Conservation (phyloP, 108 stramenopile genomes). For the Cyclotella distinguenda region DNA sequence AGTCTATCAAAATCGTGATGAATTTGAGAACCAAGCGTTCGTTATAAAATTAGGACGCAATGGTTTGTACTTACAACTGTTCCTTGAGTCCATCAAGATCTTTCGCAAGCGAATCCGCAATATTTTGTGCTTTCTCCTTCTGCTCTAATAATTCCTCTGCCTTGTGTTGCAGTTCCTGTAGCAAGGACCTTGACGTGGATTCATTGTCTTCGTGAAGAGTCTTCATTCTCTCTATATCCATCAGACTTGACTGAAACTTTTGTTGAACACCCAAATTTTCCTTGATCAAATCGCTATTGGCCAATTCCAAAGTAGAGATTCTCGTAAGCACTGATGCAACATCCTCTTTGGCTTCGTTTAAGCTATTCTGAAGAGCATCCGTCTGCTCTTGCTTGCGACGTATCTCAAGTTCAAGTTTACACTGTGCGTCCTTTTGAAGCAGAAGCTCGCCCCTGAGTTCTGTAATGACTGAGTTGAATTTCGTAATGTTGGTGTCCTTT, state of each 20-base stretch:
- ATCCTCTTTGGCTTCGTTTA: slow-evolving; percentile 9
- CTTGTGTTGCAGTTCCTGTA: slow-evolving; percentile 16
- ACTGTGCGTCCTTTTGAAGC: slow-evolving; percentile 18
- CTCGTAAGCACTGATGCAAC: not conserved
- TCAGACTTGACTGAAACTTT: slow-evolving; percentile 18
- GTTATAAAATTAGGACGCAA: not conserved
- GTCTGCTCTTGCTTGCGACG: slow-evolving; percentile 13
- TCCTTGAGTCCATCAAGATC: slow-evolving; percentile 5
- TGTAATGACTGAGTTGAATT: slow-evolving; percentile 10
- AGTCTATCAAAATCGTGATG: not conserved
- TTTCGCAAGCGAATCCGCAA: not conserved
- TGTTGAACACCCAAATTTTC: slow-evolving; percentile 4
- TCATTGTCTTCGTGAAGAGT: slow-evolving; percentile 29
- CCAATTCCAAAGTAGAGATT: slow-evolving; percentile 21
- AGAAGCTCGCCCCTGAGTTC: slow-evolving; percentile 10
- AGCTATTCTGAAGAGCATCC: slow-evolving; percentile 14
- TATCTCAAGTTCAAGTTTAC: slow-evolving; percentile 16
- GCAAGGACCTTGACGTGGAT: slow-evolving; percentile 1
- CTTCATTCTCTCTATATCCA: slow-evolving; percentile 30
- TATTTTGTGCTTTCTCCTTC: slow-evolving; percentile 1
- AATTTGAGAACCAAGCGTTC: not conserved
- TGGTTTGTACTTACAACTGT: slow-evolving; percentile 21
- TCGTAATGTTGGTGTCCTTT: not conserved
- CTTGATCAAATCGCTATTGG: slow-evolving; percentile 3
- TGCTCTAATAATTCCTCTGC: slow-evolving; percentile 3